Conservation (phyloP, 2,329 filamentous ascomycete genomes). For the Diplocarpon mali region DNA sequence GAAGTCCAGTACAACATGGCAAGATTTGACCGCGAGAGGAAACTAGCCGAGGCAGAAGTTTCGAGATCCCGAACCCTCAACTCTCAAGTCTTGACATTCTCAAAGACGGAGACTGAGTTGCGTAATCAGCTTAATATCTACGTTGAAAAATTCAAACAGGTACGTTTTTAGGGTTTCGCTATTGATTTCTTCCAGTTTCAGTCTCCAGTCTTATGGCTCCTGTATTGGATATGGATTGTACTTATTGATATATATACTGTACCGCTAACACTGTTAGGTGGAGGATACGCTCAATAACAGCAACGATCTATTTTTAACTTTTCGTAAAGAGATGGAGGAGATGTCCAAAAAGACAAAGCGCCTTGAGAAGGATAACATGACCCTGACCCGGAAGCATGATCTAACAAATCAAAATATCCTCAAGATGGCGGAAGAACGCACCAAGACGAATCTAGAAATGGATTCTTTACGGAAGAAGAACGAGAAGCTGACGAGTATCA, state of each 20-base stretch:
- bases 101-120: constrained; percentile 88
- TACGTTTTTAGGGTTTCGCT: constrained; percentile 35
- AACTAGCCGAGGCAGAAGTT: constrained; percentile 72
- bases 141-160: constrained; percentile 99
- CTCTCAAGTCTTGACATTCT: constrained; percentile 86
- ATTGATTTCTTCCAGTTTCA: background rate
- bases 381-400: constrained; percentile 84
- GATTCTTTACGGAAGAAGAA: constrained; percentile 69
- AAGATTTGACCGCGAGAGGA: constrained; percentile 81
- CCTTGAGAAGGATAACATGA: constrained; percentile 91
- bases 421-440: constrained; percentile 91
- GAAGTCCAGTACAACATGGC: constrained; percentile 89
- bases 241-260: constrained; percentile 7
- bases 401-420: constrained; percentile 90
- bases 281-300: constrained; percentile 98
- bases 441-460: constrained; percentile 61
- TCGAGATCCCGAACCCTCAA: constrained; percentile 76
- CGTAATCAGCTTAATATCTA: constrained; percentile 95
- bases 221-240: background rate
- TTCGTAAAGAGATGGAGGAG: constrained; percentile 98
- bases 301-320: constrained; percentile 93
- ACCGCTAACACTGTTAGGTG: constrained; percentile 55
- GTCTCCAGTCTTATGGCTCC: too few species aligned
- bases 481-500: constrained; percentile 85
- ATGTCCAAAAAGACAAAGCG: constrained; percentile 99